Evolutionary conservation across 1,284 basidiomycete genomes (phyloP).

Genomic region (Cryptococcus sp.): DNA sequence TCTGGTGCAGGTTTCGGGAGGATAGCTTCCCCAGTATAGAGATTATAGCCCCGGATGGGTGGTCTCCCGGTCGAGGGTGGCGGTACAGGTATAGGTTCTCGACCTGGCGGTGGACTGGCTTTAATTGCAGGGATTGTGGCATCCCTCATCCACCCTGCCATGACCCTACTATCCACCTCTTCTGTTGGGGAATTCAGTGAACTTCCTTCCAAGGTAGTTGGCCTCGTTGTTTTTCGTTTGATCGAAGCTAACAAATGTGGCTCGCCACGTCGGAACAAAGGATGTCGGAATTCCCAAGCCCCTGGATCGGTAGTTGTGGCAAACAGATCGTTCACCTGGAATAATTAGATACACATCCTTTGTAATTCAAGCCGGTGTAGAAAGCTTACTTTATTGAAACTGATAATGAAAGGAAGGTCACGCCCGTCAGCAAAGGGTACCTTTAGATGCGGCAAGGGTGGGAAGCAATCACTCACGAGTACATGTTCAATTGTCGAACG

Average conservation of each 20-base stretch:
- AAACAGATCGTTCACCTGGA: slow-evolving; percentile 46
- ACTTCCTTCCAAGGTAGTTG: slow-evolving; percentile 8
- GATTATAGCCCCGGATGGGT: not conserved
- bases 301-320: slow-evolving; percentile 36
- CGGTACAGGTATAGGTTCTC: not conserved
- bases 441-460: not conserved
- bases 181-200: slow-evolving; percentile 22
- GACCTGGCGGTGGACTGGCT: not conserved
- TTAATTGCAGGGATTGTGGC: not conserved
- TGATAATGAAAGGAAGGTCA: slow-evolving; percentile 7
- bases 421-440: not conserved
- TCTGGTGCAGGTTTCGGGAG: not conserved
- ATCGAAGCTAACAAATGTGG: slow-evolving; percentile 45
- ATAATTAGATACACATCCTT: not conserved
- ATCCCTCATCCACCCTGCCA: slow-evolving; percentile 35
- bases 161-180: slow-evolving; percentile 10
- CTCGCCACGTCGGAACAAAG: slow-evolving; percentile 45
- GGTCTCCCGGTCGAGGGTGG: not conserved
- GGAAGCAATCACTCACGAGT: slow-evolving; percentile 37
- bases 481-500: slow-evolving; percentile 50
- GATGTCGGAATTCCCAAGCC: slow-evolving; percentile 51
- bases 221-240: slow-evolving; percentile 43
- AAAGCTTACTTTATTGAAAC: slow-evolving; percentile 40
- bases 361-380: no score
- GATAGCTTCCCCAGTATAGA: not conserved